These are phyloP conservation scores for Astrephomene gubernaculifera DNA, from an alignment of 139 green algal species.

Conservation along the genomic window DNA sequence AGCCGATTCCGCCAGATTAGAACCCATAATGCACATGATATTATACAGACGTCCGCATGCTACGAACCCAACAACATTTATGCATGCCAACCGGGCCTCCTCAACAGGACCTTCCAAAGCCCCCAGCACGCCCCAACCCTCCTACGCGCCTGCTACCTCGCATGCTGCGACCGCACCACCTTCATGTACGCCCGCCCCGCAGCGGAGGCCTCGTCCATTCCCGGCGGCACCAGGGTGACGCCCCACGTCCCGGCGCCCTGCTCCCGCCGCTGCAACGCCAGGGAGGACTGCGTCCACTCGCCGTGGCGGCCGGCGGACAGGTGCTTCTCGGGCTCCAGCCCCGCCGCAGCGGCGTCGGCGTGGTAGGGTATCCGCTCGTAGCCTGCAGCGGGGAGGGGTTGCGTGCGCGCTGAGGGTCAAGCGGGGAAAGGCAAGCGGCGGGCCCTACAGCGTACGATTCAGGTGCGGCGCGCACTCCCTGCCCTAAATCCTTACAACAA, in stretches of 20 bases:
- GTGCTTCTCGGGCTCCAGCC: conserved; percentile 78
- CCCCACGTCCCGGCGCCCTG: conserved; percentile 71
- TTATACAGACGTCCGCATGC: too few relatives aligned
- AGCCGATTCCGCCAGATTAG: too few relatives aligned
- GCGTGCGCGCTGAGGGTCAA: neutral
- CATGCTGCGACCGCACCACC: conserved; percentile 71
- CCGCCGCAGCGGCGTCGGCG: conserved; percentile 43
- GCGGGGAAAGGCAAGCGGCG: neutral
- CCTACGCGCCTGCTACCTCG: conserved; percentile 61
- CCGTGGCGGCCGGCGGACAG: conserved; percentile 73
- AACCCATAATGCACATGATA: too few relatives aligned
- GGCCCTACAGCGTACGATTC: too few relatives aligned
- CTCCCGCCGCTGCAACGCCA: conserved; percentile 1
- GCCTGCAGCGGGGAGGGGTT: neutral
- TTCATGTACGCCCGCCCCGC: conserved; percentile 41
- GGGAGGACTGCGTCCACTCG: conserved; percentile 50
- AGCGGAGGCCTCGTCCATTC: conserved; percentile 49
- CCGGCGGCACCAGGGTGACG: conserved; percentile 73
- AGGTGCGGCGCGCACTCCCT: neutral
- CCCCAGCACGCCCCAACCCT: too few relatives aligned
- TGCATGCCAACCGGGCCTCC: too few relatives aligned
- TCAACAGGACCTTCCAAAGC: too few relatives aligned
- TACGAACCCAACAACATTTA: too few relatives aligned
- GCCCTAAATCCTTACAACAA: neutral
- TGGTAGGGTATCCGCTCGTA: conserved; percentile 35